Base-by-base conservation (phyloP, 345 rosid species). In the Aquilaria sinensis region DNA sequence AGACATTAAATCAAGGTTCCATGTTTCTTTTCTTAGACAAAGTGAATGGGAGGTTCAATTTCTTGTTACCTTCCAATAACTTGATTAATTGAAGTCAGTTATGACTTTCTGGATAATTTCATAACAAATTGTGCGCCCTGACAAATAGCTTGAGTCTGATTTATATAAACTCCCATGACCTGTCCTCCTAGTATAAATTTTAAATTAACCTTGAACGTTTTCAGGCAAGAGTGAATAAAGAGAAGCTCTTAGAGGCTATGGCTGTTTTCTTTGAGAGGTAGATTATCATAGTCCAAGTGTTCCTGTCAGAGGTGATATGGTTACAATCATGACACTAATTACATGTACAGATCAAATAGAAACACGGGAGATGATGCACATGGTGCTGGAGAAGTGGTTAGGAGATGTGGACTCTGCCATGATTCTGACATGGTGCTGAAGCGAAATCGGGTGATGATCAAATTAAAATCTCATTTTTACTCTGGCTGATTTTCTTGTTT, bases 401-500 rank as follows among this genome's bases (percentile, higher is more conserved):
- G 97, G 57, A 77, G 66, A 67, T 93, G 98, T 78, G 78, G 83
- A 69, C 75, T 79, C 51, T 93, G 98, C 77, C 79, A 62, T 68
- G 92, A 93, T 73, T 83, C 95, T 64, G 80, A 85, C 72, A 88
- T 93, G 98, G 89, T 84, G 77, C 85, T 93, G 71, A 93, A 72
- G 81, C 74, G 79, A 76, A 93, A 77, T 57, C 86, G 86, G 88
- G 98, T 92, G 80, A 52, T 64, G 32, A 58, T 71, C 64, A n/a
- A 16, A 4, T 2, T 58, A 23, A 34, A 12, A 37, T 57, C 14
- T 12, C 10, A 23, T 66, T 57, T 47, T 31, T 33, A 15, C 12
- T 49, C 32, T 66, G n/a, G n/a, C 10, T 58, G 33, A 31, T n/a
- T 14, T 12, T 57, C 45, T 64, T 41, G 58, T 33, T 53, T 15